Conservation (phyloP, 805 yeast genomes). For the Metschnikowia aberdeeniae region DNA sequence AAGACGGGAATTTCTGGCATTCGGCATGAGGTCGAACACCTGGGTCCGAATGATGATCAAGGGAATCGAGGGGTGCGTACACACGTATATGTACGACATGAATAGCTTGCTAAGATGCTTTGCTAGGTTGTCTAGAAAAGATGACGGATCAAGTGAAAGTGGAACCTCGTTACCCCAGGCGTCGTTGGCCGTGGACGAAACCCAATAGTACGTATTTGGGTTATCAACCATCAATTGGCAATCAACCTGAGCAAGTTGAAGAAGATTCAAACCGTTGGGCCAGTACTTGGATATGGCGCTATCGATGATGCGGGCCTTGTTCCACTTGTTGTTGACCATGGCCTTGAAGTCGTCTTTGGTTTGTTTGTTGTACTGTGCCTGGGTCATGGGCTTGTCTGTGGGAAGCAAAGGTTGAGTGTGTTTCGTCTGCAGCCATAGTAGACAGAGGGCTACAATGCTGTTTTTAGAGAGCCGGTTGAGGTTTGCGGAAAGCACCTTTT, state of each 20-base stretch:
- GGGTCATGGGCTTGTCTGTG: slow-evolving; percentile 4
- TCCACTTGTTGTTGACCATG: slow-evolving; percentile 15
- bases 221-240: slow-evolving; percentile 60
- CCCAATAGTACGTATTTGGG: slow-evolving; percentile 47
- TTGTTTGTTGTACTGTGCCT: slow-evolving; percentile 6
- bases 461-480: slow-evolving; percentile 29
- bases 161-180: slow-evolving; percentile 26
- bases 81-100: slow-evolving; percentile 60
- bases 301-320: slow-evolving; percentile 38
- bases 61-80: slow-evolving; percentile 62
- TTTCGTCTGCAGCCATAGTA: slow-evolving; percentile 32
- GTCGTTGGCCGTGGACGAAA: slow-evolving; percentile 44
- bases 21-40: slow-evolving; percentile 49
- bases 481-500: slow-evolving; percentile 18
- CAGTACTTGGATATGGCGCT: slow-evolving; percentile 48
- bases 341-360: slow-evolving; percentile 10
- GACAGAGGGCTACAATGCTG: slow-evolving; percentile 29
- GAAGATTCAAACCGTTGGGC: slow-evolving; percentile 53
- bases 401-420: slow-evolving; percentile 21
- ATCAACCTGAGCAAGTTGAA: slow-evolving; percentile 70
- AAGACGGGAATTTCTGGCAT: slow-evolving; percentile 1
- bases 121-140: slow-evolving; percentile 47
- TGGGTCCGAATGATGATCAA: slow-evolving; percentile 61
- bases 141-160: slow-evolving; percentile 46
- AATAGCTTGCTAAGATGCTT: slow-evolving; percentile 48